These are phyloP conservation scores for Apostasia ramifera DNA, from an alignment of 106 monocot genomes.

Conservation along the genomic window DNA sequence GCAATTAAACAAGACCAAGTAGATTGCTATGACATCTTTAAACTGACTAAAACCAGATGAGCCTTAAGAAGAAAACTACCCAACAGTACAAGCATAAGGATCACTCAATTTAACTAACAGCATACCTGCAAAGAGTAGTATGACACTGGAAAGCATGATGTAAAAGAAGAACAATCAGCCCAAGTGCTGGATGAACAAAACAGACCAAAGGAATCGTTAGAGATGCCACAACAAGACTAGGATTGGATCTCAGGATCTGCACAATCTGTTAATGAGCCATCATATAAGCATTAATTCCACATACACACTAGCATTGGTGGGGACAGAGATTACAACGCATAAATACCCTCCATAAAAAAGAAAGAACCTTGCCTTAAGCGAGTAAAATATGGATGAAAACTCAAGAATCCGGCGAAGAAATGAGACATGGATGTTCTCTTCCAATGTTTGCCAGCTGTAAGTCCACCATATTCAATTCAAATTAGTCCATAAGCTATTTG, in stretches of 20 bases:
- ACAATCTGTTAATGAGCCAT: conserved; percentile 47
- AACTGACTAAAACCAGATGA: too few species aligned
- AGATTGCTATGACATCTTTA: too few species aligned
- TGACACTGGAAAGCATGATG: conserved; percentile 75
- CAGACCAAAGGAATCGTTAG: conserved; percentile 59
- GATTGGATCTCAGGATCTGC: conserved; percentile 51
- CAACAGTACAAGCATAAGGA: background rate
- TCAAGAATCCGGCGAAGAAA: conserved; percentile 42
- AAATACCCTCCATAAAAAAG: background rate
- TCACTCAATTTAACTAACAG: background rate
- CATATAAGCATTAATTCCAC: conserved; percentile 4
- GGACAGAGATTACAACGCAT: background rate
- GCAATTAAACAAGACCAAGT: too few species aligned
- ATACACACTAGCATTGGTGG: background rate
- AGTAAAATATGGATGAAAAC: conserved; percentile 56
- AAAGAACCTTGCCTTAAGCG: conserved; percentile 51
- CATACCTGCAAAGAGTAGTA: conserved; percentile 78
- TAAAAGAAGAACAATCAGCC: conserved; percentile 65
- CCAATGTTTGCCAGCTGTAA: conserved; percentile 78
- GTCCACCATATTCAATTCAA: conserved; percentile 5
- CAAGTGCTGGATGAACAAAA: conserved; percentile 92
- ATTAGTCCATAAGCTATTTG: background rate
- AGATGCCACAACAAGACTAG: conserved; percentile 59
- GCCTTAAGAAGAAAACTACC: background rate
- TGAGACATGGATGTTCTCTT: conserved; percentile 28